Evolutionary conservation across 306 rosid genomes (phyloP).

Genomic region (Prunus mira): DNA sequence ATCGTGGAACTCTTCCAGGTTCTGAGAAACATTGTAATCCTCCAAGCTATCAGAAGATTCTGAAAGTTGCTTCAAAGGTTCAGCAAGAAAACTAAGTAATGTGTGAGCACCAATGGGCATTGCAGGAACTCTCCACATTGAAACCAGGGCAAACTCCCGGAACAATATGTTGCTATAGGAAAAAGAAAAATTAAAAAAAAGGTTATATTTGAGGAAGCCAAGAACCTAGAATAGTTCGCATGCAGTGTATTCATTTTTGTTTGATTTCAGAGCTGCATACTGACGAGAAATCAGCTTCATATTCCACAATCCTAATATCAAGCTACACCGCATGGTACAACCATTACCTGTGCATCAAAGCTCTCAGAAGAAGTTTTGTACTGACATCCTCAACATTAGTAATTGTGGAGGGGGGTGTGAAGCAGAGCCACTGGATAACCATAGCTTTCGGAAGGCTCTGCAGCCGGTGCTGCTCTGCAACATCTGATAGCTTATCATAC

Average conservation of each 20-base stretch:
- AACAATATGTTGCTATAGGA: slow-evolving; percentile 74
- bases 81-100: slow-evolving; percentile 88
- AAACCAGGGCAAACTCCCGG: slow-evolving; percentile 93
- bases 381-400: slow-evolving; percentile 63
- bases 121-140: slow-evolving; percentile 96
- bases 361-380: slow-evolving; percentile 72
- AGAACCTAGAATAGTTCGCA: neutral
- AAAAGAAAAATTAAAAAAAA: neutral
- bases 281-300: slow-evolving; percentile 22
- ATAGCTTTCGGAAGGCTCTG: slow-evolving; percentile 93
- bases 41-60: slow-evolving; percentile 60
- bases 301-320: neutral
- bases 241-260: neutral
- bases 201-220: slow-evolving; percentile 20
- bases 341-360: slow-evolving; percentile 75
- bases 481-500: slow-evolving; percentile 60
- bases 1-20: slow-evolving; percentile 85
- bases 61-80: slow-evolving; percentile 85
- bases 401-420: slow-evolving; percentile 93
- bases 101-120: slow-evolving; percentile 95
- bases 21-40: slow-evolving; percentile 53
- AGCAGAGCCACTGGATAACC: slow-evolving; percentile 98
- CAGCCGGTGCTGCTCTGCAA: slow-evolving; percentile 83
- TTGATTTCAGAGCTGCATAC: slow-evolving; percentile 5
- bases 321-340: neutral